These are phyloP conservation scores for Hemileccinum impolitum DNA, from an alignment of 768 basidiomycete genomes.

Conservation along the genomic window DNA sequence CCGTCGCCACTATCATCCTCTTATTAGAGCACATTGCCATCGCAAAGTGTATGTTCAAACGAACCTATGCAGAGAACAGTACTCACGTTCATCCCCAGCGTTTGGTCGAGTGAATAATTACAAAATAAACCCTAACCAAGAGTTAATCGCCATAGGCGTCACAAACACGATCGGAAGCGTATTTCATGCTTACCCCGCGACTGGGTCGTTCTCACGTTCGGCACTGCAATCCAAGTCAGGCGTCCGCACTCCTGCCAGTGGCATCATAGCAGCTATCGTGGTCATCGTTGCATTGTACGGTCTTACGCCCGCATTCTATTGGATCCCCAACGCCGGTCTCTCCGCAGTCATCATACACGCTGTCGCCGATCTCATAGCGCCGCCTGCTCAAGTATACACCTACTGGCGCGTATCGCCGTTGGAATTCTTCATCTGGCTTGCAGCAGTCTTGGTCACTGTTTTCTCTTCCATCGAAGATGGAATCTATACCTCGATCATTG, in stretches of 20 bases:
- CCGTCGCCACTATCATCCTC: conserved; percentile 84
- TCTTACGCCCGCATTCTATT: conserved; percentile 88
- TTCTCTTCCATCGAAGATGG: conserved; percentile 95
- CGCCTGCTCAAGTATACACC: conserved; percentile 74
- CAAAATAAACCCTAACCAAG: conserved; percentile 91
- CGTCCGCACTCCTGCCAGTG: conserved; percentile 92
- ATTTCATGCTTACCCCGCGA: conserved; percentile 93
- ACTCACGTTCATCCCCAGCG: conserved; percentile 43
- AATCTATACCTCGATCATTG: conserved; percentile 81
- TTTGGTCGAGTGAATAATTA: conserved; percentile 95
- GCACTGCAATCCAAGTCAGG: conserved; percentile 96
- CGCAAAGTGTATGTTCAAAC: conserved; percentile 66
- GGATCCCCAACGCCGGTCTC: conserved; percentile 79
- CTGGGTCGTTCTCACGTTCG: conserved; percentile 98
- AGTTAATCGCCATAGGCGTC: conserved; percentile 96
- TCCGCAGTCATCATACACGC: conserved; percentile 95
- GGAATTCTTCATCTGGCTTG: conserved; percentile 86
- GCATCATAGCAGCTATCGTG: conserved; percentile 78
- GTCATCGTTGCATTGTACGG: conserved; percentile 95
- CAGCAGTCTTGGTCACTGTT: conserved; percentile 84
- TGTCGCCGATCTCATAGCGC: conserved; percentile 82
- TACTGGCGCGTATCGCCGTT: conserved; percentile 95
- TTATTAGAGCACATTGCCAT: conserved; percentile 97
- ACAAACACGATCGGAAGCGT: conserved; percentile 88
- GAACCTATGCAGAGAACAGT: neutral